Base-by-base conservation (phyloP, 345 rosid genomes). In the Gossypioides kirkii region DNA sequence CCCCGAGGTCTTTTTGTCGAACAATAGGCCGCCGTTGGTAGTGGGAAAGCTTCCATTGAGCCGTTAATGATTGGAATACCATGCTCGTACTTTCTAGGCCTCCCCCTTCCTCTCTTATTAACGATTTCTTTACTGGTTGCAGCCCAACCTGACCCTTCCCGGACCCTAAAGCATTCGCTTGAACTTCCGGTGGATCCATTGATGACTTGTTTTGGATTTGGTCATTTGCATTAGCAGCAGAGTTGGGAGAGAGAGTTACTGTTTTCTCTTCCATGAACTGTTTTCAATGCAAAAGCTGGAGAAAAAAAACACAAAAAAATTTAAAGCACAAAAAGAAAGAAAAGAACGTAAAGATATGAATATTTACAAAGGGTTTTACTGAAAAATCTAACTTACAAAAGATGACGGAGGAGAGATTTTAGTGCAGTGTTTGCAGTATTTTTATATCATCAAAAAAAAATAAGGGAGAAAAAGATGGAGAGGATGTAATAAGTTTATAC, bases 101-200 rank as follows among this genome's bases (percentile, higher is more conserved):
- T 67, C 12, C 71, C 71, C 23, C 18, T 46, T 55, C 56, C 42
- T 67, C 22, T 46, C 71, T 67, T 67, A 2, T 14, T 25, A 67
- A 47, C 22, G 6, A 6, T 66, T 16, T 23, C 55, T 23, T 66
- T 47, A 1, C 70, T 23, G 12, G 10, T 41, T 20, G 69, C 69
- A 43, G 3, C 17, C 52, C n/a, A 12, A 20, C 26, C 32, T 12
- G 52, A 64, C 32, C 52, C 69, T 64, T 64, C 52, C 18, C 69
- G 7, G 52, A 6, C n/a, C 50, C 50, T 18, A 18, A 63, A 18
- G 17, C 50, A 23, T 6, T n/a, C 0, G 20, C 53, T 66, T 46
- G 70, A 66, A 66, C 22, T 11, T 66, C 69, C 3, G 0, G 70
- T 28, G 38, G 26, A 36, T 66, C 55, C 28, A 25, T 3, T 0